A percentile compares a stretch with the other conserved stretches of the same genome.
These are phyloP conservation scores for Chimonanthus salicifolius DNA, from an alignment of 164 flowering plant species.

Conservation along the genomic window DNA sequence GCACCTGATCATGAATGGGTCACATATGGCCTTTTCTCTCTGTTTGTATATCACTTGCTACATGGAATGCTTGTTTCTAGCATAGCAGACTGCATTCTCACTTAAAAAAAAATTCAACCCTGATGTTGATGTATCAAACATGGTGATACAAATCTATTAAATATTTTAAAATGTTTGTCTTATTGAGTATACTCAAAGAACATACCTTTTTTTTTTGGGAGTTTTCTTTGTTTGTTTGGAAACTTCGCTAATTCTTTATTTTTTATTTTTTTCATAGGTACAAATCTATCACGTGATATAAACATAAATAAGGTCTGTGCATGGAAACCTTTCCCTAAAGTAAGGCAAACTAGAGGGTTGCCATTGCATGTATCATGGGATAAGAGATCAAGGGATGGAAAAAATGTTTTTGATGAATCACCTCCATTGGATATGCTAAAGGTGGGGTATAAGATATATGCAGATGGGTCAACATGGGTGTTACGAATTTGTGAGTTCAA, in stretches of 20 bases:
- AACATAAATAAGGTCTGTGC: conserved; percentile 77
- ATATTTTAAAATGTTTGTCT: background rate
- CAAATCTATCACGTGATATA: conserved; percentile 58
- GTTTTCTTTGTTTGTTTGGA: background rate
- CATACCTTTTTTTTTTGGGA: background rate
- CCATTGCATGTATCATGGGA: conserved; percentile 35
- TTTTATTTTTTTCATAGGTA: conserved; percentile 32
- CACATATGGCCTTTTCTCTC: no score
- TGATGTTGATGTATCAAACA: background rate
- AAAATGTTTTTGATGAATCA: conserved; percentile 22
- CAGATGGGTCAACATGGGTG: conserved; percentile 83
- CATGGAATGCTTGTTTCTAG: no score
- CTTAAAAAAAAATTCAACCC: no score
- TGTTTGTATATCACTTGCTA: no score
- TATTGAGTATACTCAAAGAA: no score
- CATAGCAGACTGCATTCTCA: no score
- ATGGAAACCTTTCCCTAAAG: conserved; percentile 73
- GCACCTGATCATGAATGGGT: no score
- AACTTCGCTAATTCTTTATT: background rate
- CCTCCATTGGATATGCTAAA: conserved; percentile 35
- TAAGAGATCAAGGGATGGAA: conserved; percentile 29
- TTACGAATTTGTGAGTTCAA: conserved; percentile 58
- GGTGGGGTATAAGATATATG: conserved; percentile 79
- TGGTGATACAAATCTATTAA: background rate
- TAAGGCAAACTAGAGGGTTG: conserved; percentile 43